phyloP scores from a whole-genome alignment of 331 rosid genomes.

The Acacia concinna region DNA sequence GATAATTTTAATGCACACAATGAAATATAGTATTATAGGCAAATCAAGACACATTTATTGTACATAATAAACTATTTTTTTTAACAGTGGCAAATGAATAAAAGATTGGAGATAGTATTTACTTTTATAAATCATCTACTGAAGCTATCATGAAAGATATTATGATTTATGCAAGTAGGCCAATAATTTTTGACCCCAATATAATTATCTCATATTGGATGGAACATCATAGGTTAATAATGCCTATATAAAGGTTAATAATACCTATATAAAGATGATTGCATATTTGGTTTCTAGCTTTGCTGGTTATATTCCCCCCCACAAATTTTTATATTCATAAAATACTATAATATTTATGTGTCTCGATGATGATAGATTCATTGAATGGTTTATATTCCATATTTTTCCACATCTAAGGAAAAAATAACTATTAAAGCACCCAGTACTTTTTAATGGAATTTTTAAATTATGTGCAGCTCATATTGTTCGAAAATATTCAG shows the following conservation, averaged over 20 bases:
- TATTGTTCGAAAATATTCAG: not conserved
- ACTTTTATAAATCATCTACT: not conserved
- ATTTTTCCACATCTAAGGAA: not conserved
- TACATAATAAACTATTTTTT: not conserved
- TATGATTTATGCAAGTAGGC: not conserved
- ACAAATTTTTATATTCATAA: not conserved
- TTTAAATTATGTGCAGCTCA: not conserved
- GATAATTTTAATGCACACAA: too few relatives aligned
- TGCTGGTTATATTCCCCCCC: not conserved
- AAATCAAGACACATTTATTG: too few relatives aligned
- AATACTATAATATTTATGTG: not conserved
- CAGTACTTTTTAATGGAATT: not conserved
- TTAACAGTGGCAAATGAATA: too few relatives aligned
- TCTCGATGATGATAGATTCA: not conserved
- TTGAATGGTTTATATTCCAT: not conserved
- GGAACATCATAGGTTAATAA: conserved; percentile 5
- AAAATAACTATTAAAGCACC: not conserved
- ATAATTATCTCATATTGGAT: not conserved
- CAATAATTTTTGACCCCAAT: not conserved
- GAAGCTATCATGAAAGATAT: not conserved
- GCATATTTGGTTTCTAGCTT: not conserved
- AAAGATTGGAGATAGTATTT: not conserved
- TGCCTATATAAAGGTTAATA: not conserved
- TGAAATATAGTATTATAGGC: too few relatives aligned
- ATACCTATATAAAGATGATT: not conserved